Evolutionary conservation across 1,139 yeast genomes (phyloP).

Genomic region (Geotrichum klebahnii): DNA sequence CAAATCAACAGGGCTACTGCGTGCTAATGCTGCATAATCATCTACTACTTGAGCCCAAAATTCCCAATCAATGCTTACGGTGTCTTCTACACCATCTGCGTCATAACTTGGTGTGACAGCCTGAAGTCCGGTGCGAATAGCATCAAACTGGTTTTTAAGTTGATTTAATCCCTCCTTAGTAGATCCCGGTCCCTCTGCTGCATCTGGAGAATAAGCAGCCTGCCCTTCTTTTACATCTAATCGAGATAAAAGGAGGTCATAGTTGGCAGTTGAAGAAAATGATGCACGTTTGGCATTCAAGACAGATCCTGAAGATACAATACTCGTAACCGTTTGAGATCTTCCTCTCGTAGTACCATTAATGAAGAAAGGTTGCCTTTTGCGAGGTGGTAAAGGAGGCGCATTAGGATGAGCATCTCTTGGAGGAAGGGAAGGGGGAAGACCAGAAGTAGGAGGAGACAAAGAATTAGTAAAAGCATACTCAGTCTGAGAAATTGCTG

Average conservation of each 20-base stretch:
- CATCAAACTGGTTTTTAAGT: conserved; percentile 45
- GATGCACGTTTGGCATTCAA: conserved; percentile 24
- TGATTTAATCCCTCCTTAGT: conserved; percentile 46
- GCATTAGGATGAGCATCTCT: conserved; percentile 20
- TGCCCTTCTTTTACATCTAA: conserved; percentile 44
- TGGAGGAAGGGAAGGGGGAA: conserved; percentile 24
- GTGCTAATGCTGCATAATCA: conserved; percentile 65
- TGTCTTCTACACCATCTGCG: conserved; percentile 35
- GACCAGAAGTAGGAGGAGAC: neutral
- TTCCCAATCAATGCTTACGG: conserved; percentile 44
- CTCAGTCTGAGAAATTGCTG: neutral
- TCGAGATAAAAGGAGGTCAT: conserved; percentile 48
- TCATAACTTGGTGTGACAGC: neutral
- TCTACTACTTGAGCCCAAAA: conserved; percentile 82
- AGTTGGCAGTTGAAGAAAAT: conserved; percentile 37
- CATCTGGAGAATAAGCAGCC: conserved; percentile 39
- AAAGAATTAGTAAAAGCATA: neutral
- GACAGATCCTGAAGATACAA: conserved; percentile 26
- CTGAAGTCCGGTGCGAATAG: conserved; percentile 28
- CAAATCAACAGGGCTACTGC: conserved; percentile 55
- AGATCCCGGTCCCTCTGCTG: conserved; percentile 33
- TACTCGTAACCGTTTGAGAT: conserved; percentile 22
- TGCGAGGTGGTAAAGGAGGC: conserved; percentile 36
- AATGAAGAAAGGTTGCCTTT: conserved; percentile 38
- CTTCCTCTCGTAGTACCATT: conserved; percentile 25